phyloP scores from a whole-genome alignment of 2,329 filamentous ascomycete species.

The Penicillium vulpinum region DNA sequence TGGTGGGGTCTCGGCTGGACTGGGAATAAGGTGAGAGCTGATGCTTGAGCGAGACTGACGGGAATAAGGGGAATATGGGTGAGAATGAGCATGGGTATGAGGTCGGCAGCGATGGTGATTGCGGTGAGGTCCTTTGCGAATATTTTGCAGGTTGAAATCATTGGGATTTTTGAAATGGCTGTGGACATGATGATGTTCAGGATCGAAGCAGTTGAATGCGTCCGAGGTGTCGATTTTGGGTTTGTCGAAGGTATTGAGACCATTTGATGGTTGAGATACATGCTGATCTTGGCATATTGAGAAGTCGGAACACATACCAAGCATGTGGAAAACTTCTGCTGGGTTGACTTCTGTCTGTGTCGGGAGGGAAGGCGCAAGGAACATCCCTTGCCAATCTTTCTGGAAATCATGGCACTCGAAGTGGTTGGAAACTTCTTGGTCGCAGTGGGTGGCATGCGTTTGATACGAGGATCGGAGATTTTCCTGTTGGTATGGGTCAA shows the following conservation, averaged over 20 bases:
- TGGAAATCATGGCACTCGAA: conserved; percentile 33
- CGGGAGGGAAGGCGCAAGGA: conserved; percentile 25
- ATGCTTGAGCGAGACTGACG: conserved; percentile 40
- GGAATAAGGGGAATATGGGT: conserved; percentile 37
- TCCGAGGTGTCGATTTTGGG: conserved; percentile 24
- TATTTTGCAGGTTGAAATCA: conserved; percentile 23
- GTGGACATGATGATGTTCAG: conserved; percentile 31
- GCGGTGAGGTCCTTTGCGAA: conserved; percentile 33
- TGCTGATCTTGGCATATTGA: conserved; percentile 30
- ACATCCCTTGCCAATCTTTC: conserved; percentile 29
- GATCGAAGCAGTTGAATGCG: conserved; percentile 33
- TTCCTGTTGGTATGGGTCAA: conserved; percentile 23
- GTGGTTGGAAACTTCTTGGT: conserved; percentile 28
- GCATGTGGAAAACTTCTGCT: conserved; percentile 38
- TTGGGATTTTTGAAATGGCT: conserved; percentile 30
- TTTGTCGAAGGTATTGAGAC: conserved; percentile 19
- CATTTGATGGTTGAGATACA: conserved; percentile 20
- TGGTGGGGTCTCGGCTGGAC: conserved; percentile 40
- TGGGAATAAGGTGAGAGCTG: conserved; percentile 39
- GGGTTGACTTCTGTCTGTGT: conserved; percentile 35
- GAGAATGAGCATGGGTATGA: conserved; percentile 35
- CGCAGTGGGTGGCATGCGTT: conserved; percentile 23
- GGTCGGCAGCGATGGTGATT: conserved; percentile 36
- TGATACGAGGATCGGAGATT: conserved; percentile 28
- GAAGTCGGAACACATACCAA: conserved; percentile 37